Percentiles rank a stretch among this genome's conserved stretches.
These are phyloP conservation scores for Sequoia sempervirens DNA, from an alignment of 75 land plant species.

Conservation along the genomic window DNA sequence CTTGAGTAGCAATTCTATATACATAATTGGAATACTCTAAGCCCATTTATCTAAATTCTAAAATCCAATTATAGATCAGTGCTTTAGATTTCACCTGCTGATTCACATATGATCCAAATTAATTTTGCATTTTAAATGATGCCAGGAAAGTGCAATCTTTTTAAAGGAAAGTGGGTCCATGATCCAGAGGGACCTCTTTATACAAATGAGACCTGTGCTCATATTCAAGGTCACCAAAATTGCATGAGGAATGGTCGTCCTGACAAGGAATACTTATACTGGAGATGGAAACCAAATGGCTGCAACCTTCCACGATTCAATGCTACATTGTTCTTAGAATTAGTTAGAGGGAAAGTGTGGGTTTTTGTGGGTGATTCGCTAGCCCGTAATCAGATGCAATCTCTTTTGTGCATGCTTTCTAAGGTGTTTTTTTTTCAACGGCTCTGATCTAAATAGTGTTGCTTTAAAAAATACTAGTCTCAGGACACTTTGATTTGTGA, in stretches of 20 bases:
- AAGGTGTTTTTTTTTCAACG: constrained; percentile 19
- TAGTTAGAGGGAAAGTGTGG: constrained; percentile 29
- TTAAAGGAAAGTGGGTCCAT: constrained; percentile 35
- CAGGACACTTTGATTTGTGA: neutral
- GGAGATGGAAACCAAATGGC: constrained; percentile 51
- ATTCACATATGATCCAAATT: neutral
- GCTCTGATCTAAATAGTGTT: neutral
- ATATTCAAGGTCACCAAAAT: constrained; percentile 36
- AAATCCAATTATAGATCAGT: neutral
- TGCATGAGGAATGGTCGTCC: constrained; percentile 46
- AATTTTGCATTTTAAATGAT: neutral
- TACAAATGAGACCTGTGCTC: constrained; percentile 31
- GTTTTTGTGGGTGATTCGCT: constrained; percentile 52
- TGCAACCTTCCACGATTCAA: constrained; percentile 30
- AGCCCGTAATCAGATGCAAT: constrained; percentile 46
- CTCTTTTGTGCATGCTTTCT: constrained; percentile 43
- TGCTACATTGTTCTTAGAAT: constrained; percentile 26
- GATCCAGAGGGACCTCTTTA: constrained; percentile 26
- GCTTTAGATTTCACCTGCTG: neutral
- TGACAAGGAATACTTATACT: constrained; percentile 26
- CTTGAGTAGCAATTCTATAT: too few species aligned
- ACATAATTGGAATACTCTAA: neutral
- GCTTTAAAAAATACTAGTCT: neutral
- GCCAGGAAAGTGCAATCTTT: constrained; percentile 24
- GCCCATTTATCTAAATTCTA: neutral